A percentile compares a stretch with the other conserved stretches of the same genome.
These are phyloP conservation scores for Echites panduratus DNA, from an alignment of 257 asterid species.

Conservation along the genomic window DNA sequence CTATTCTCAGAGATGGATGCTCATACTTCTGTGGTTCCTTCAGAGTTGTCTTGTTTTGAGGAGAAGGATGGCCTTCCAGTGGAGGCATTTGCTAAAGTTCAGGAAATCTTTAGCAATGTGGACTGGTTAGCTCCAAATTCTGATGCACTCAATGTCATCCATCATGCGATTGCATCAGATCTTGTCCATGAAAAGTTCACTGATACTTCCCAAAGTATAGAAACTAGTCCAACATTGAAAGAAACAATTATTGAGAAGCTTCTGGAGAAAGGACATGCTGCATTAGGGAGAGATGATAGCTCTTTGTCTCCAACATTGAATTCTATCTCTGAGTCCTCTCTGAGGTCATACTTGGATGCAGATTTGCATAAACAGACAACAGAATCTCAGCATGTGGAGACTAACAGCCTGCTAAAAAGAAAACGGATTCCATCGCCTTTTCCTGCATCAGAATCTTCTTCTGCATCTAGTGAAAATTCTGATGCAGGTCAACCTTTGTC, in stretches of 20 bases:
- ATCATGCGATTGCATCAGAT: constrained; percentile 42
- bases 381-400: constrained; percentile 23
- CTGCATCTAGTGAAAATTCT: constrained; percentile 3
- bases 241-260: constrained; percentile 28
- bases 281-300: constrained; percentile 29
- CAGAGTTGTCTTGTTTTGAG: constrained; percentile 66
- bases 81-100: constrained; percentile 91
- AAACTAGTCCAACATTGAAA: constrained; percentile 10
- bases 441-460: constrained; percentile 25
- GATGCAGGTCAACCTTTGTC: constrained; percentile 18
- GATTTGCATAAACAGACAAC: constrained; percentile 25
- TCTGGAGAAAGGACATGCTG: constrained; percentile 32
- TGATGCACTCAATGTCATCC: constrained; percentile 59
- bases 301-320: constrained; percentile 24
- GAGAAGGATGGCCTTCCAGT: constrained; percentile 95
- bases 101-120: constrained; percentile 77
- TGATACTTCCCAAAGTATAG: constrained; percentile 25
- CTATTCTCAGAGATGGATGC: constrained; percentile 92
- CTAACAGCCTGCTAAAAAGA: constrained; percentile 22
- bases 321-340: constrained; percentile 26
- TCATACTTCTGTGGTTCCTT: constrained; percentile 50
- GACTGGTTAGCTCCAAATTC: constrained; percentile 77
- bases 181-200: constrained; percentile 33
- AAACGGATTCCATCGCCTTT: constrained; percentile 13
- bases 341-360: constrained; percentile 27